These are phyloP conservation scores for Pseudogymnoascus sp. DNA, from an alignment of 2,329 filamentous ascomycete genomes.

Conservation along the genomic window DNA sequence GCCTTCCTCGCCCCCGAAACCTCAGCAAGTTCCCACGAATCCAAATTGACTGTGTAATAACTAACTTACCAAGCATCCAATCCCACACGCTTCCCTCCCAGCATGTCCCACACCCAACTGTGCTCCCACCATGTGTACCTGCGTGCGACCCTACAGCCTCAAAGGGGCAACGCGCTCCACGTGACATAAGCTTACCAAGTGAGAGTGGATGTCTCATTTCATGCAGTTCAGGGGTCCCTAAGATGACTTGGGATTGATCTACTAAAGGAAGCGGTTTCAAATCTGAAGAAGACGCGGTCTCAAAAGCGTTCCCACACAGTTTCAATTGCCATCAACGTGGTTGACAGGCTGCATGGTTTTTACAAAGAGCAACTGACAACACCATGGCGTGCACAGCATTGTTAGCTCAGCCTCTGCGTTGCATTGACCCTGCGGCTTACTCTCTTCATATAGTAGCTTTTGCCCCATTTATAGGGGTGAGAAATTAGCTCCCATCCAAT, in stretches of 20 bases:
- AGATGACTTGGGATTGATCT: not conserved
- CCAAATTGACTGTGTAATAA: not conserved
- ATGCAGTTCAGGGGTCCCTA: not conserved
- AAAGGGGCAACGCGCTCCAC: not conserved
- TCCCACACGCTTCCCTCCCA: too few relatives aligned
- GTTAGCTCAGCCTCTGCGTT: not conserved
- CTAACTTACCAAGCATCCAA: not conserved
- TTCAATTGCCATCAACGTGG: not conserved
- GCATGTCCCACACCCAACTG: too few relatives aligned
- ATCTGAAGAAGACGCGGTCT: not conserved
- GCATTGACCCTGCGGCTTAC: not conserved
- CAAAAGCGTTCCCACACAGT: not conserved
- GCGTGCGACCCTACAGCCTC: not conserved
- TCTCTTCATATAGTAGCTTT: not conserved
- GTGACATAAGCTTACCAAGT: slow-evolving; percentile 3
- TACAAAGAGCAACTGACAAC: not conserved
- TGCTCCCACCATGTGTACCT: not conserved
- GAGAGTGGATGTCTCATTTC: slow-evolving; percentile 4
- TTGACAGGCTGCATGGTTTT: not conserved
- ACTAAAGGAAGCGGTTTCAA: not conserved
- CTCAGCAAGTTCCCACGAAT: not conserved
- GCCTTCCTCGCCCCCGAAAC: too few relatives aligned
- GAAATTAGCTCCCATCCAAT: slow-evolving; percentile 7
- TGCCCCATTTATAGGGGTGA: not conserved
- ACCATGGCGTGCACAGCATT: not conserved